Percentiles rank a stretch among this genome's conserved stretches.
phyloP scores from a whole-genome alignment of 2,329 filamentous ascomycete species.

The Aspergillus sojae region DNA sequence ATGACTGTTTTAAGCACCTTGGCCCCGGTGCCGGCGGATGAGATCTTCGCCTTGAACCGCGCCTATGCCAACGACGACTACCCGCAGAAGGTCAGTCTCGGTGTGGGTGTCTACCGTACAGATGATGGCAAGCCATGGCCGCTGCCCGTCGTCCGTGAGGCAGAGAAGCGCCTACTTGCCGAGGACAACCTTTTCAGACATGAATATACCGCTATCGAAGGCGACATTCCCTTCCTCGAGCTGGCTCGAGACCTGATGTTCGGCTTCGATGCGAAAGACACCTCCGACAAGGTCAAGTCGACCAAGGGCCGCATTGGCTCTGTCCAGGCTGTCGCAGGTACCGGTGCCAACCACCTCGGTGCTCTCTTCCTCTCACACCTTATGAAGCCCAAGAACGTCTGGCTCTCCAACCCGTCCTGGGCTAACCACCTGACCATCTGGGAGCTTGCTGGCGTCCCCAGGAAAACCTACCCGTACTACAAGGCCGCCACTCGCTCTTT shows the following conservation, averaged over 20 bases:
- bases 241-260: slow-evolving; percentile 89
- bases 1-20: slow-evolving; percentile 52
- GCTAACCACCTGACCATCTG: slow-evolving; percentile 98
- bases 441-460: slow-evolving; percentile 69
- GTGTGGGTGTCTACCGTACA: slow-evolving; percentile 88
- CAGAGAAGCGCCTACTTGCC: slow-evolving; percentile 68
- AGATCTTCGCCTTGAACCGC: slow-evolving; percentile 85
- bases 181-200: slow-evolving; percentile 89
- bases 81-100: slow-evolving; percentile 81
- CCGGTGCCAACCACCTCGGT: slow-evolving; percentile 89
- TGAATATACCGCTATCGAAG: slow-evolving; percentile 95
- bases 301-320: slow-evolving; percentile 61
- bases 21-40: slow-evolving; percentile 85
- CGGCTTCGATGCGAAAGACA: slow-evolving; percentile 57
- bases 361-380: slow-evolving; percentile 89
- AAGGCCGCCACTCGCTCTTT: slow-evolving; percentile 58
- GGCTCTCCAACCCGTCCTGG: slow-evolving; percentile 95
- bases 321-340: slow-evolving; percentile 92
- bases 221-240: slow-evolving; percentile 77
- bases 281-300: slow-evolving; percentile 27
- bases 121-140: slow-evolving; percentile 96
- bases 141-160: slow-evolving; percentile 88
- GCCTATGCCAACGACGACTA: slow-evolving; percentile 75
- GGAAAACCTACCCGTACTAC: slow-evolving; percentile 90
- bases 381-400: slow-evolving; percentile 73